Percentiles rank a stretch among this genome's conserved stretches.
phyloP scores from a whole-genome alignment of 2,329 filamentous ascomycete species.

The Scytalidium sp. region DNA sequence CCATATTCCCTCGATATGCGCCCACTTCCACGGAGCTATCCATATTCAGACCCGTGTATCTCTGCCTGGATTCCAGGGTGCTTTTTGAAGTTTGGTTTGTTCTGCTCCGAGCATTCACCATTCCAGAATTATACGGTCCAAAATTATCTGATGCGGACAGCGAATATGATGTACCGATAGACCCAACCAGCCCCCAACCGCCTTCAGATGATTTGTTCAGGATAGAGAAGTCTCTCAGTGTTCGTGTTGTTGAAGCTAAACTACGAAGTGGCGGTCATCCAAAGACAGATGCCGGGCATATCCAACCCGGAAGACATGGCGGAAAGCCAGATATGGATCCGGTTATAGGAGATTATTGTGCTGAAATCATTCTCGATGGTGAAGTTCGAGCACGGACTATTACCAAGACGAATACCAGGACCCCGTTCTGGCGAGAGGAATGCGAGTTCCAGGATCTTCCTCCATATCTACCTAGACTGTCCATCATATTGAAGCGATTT shows the following conservation, averaged over 20 bases:
- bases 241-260: slow-evolving; percentile 62
- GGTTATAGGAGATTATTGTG: slow-evolving; percentile 67
- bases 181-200: slow-evolving; percentile 6
- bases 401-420: slow-evolving; percentile 66
- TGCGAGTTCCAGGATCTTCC: slow-evolving; percentile 76
- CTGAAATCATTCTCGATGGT: slow-evolving; percentile 76
- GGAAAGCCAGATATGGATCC: slow-evolving; percentile 39
- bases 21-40: slow-evolving; percentile 69
- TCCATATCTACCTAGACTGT: slow-evolving; percentile 63
- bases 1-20: slow-evolving; percentile 91
- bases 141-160: slow-evolving; percentile 10
- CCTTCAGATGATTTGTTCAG: slow-evolving; percentile 50
- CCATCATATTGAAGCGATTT: slow-evolving; percentile 68
- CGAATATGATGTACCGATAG: slow-evolving; percentile 12
- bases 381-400: slow-evolving; percentile 75
- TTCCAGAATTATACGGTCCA: slow-evolving; percentile 78
- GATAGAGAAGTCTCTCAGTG: slow-evolving; percentile 56
- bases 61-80: slow-evolving; percentile 81
- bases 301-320: slow-evolving; percentile 12
- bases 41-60: slow-evolving; percentile 82
- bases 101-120: slow-evolving; percentile 82
- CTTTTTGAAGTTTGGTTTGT: slow-evolving; percentile 99
- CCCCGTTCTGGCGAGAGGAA: slow-evolving; percentile 80
- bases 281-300: not conserved
- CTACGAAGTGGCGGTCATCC: slow-evolving; percentile 28